A percentile compares a stretch with the other conserved stretches of the same genome.
These are phyloP conservation scores for Fusarium caatingaense DNA, from an alignment of 2,329 filamentous ascomycete species.

Conservation along the genomic window DNA sequence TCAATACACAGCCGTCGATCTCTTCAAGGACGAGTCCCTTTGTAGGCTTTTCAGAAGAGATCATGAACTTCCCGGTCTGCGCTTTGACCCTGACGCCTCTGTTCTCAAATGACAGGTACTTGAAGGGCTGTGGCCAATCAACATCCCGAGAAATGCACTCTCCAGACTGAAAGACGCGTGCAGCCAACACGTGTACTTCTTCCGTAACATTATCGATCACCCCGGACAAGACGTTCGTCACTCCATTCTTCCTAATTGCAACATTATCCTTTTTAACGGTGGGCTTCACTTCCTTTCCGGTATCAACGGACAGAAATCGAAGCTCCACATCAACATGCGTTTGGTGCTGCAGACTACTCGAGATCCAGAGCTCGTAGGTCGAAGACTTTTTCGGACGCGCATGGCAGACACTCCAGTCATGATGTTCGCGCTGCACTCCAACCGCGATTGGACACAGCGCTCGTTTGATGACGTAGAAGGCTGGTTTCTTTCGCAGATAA, in stretches of 20 bases:
- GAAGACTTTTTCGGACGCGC: not conserved
- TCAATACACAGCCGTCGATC: slow-evolving; percentile 57
- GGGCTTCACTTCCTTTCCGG: not conserved
- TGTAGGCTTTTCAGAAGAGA: slow-evolving; percentile 58
- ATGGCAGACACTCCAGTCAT: slow-evolving; percentile 5
- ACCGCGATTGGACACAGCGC: not conserved
- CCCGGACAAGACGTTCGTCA: not conserved
- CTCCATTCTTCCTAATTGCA: not conserved
- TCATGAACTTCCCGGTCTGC: slow-evolving; percentile 37
- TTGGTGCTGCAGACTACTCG: not conserved
- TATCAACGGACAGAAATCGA: not conserved
- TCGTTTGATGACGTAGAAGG: not conserved
- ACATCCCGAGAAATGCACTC: slow-evolving; percentile 50
- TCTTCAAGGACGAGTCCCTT: slow-evolving; percentile 69
- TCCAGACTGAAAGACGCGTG: not conserved
- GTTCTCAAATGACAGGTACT: slow-evolving; percentile 65
- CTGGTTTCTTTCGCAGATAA: not conserved
- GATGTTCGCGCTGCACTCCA: not conserved
- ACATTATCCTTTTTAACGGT: not conserved
- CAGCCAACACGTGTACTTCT: not conserved
- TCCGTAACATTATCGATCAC: not conserved
- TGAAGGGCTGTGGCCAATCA: slow-evolving; percentile 72
- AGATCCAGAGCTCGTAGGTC: not conserved
- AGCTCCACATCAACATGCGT: not conserved
- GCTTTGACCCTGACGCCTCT: slow-evolving; percentile 53